These are phyloP conservation scores for Macrocystidia cucumis DNA, from an alignment of 1,284 basidiomycete genomes.

Conservation along the genomic window DNA sequence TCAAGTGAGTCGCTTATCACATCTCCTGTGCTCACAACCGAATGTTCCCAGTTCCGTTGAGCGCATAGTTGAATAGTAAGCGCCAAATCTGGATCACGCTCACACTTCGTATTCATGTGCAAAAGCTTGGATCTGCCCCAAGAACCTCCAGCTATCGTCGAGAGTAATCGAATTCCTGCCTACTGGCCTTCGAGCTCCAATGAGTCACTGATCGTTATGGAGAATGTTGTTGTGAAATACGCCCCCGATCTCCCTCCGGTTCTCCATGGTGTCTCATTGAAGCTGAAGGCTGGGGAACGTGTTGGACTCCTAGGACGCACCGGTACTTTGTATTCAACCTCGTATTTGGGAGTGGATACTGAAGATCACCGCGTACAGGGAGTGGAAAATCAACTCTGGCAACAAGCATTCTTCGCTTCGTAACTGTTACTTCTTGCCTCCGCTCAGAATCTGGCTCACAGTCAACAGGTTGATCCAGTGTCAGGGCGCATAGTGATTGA, in stretches of 20 bases:
- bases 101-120: background rate
- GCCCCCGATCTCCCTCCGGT: conserved; percentile 81
- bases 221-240: conserved; percentile 77
- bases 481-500: conserved; percentile 80
- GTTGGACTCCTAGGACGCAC: conserved; percentile 73
- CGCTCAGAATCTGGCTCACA: background rate
- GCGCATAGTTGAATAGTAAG: conserved; percentile 76
- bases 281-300: conserved; percentile 54
- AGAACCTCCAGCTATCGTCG: conserved; percentile 71
- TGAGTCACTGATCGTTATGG: conserved; percentile 46
- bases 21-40: conserved; percentile 1
- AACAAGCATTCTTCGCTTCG: conserved; percentile 83
- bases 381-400: conserved; percentile 81
- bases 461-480: conserved; percentile 62
- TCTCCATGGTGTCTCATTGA: conserved; percentile 68
- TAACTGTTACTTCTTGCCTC: conserved; percentile 23
- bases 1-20: conserved; percentile 40
- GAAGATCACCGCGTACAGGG: conserved; percentile 14
- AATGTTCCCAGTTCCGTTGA: conserved; percentile 73
- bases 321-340: conserved; percentile 24
- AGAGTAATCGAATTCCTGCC: conserved; percentile 63
- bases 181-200: conserved; percentile 80
- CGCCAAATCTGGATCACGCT: background rate
- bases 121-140: conserved; percentile 71
- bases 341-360: background rate